Evolutionary conservation across 805 yeast species (phyloP), one percentile per base, ranked within the genome.

Genomic region (Wickerhamomyces bovis): DNA sequence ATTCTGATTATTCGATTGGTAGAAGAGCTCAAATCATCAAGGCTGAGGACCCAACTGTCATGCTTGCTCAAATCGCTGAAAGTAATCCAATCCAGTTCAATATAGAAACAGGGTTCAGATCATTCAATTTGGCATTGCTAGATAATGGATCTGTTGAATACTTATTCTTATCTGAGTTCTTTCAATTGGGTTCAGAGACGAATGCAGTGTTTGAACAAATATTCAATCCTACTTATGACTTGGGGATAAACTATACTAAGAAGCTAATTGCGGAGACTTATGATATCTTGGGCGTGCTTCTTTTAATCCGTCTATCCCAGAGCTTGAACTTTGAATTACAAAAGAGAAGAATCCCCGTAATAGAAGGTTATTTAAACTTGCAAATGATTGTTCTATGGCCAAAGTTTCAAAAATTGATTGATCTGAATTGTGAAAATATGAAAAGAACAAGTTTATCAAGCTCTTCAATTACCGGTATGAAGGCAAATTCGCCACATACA

Each of bases 21-120:
- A 78, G 77, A 51, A 67, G 97, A 50, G 64, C 76, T 18, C 76
- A 77, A n/a, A 71, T 84, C 2, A 65, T 88, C 18, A 66, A 71
- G 2, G 71, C 73, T 12, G 75, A 73, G 31, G 81, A 78, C 51
- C 76, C 78, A 42, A 71, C 84, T 1, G 90, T 84, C 0, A 78
- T 89, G 69, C 78, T 85, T 5, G 87, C 90, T 0, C 90, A 85
- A 58, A 85, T 88, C 31, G 96, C 96, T 0, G 96, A 89, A 62
- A 76, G 82, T 15, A 82, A 81, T 45, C 80, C 81, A 4, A 71
- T 76, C 51, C 69, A 75, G 15, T 81, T 82, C 56, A 80, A 85
- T 78, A 68, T 85, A 46, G 97, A 89, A 56, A 76, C 76, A 45
- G 81, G 85, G 0, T 88, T 81, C 62, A 71, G 83, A 48, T 85